Evolutionary conservation across 768 basidiomycete genomes (phyloP), one percentile per base, ranked within the genome.

Genomic region (Dentipellis sp.): DNA sequence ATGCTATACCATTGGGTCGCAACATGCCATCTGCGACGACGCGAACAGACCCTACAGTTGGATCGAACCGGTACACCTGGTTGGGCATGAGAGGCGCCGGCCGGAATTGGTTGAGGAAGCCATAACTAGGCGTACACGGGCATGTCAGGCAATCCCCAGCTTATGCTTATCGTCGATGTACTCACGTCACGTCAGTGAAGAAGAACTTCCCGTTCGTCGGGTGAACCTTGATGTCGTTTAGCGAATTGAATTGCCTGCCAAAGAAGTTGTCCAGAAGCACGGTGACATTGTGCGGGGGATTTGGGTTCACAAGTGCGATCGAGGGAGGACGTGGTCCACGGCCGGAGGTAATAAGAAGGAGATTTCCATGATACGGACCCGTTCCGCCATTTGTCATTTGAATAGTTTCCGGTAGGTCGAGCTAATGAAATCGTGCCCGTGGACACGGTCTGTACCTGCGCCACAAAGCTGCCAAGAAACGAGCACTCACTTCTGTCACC

Each of bases 21-120:
- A 78, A 76, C 63, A 91, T 86, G n/a, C 82, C 84, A 59, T 87
- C 84, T 2, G 91, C 88, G 2, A 90, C 84, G 8, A 85, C 83
- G 2, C 80, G 78, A 6, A 91, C 78, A 34, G 78, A 68, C 4
- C 85, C 77, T 1, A 83, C 84, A 2, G 73, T 72, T 9, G 84
- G 81, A 64, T 89, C 81, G 63, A 89, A 82, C 11, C 85, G 77
- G 66, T 94, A 93, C 14, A 91, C 86, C 62, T 91, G 88, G 49
- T 77, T 83, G 3, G 86, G 88, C 52, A 89, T 64, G 47, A 81
- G 74, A 7, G 85, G 87, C 4, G 70, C 60, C 0, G 85, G 80
- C 50, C 88, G 80, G 74, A 90, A 91, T 50, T 74, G 72, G 56
- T 81, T 80, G 36, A 85, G 54, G 62, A 74, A 85, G 0, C 86